Conservation (phyloP, 345 rosid genomes). For the Microcos paniculata region DNA sequence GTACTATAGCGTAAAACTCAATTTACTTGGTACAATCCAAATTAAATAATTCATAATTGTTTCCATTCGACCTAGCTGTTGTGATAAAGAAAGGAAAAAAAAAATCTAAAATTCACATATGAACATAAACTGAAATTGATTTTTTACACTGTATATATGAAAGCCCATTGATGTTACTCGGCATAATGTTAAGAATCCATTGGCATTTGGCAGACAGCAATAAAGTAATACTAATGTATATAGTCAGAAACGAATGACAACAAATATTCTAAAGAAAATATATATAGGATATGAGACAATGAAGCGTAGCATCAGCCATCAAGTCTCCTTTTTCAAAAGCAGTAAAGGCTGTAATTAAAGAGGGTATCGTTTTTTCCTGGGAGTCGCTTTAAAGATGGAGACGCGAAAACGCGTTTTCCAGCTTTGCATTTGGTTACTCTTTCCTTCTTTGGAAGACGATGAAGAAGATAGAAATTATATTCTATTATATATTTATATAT, state of each 20-base stretch:
- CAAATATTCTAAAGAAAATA: neutral
- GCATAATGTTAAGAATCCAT: too few species aligned
- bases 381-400: neutral
- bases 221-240: too few species aligned
- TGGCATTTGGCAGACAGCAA: too few species aligned
- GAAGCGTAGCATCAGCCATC: neutral
- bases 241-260: neutral
- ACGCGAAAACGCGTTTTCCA: conserved; percentile 29
- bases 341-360: conserved; percentile 12
- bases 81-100: neutral
- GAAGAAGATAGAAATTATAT: too few species aligned
- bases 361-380: neutral
- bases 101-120: neutral
- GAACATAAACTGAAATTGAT: too few species aligned
- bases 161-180: too few species aligned
- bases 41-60: neutral
- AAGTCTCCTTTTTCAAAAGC: conserved; percentile 14
- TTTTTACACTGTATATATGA: too few species aligned
- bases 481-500: too few species aligned
- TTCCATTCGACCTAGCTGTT: neutral
- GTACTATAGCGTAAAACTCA: too few species aligned
- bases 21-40: neutral
- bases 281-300: neutral
- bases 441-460: neutral
- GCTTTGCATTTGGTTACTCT: neutral